Percentiles rank a stretch among this genome's conserved stretches.
phyloP scores from a whole-genome alignment of 2,329 filamentous ascomycete genomes.

The Fusarium cicatricum region DNA sequence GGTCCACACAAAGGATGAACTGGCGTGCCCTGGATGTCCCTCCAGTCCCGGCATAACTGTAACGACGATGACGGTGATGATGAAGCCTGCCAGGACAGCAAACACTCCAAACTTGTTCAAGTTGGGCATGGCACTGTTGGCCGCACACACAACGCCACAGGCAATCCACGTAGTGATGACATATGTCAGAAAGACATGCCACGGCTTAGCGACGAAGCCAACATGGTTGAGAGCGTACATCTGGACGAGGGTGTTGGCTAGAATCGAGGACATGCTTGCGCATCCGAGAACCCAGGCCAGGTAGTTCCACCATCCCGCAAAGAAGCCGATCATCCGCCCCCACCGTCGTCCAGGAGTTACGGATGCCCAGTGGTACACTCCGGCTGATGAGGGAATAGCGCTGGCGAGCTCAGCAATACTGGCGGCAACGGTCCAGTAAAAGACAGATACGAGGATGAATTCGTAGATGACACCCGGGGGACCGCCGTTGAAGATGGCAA shows the following conservation, averaged over 20 bases:
- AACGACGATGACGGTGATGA: conserved; percentile 64
- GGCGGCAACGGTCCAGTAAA: conserved; percentile 66
- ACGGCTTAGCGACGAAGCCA: conserved; percentile 47
- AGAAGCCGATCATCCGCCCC: conserved; percentile 59
- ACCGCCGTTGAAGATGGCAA: conserved; percentile 68
- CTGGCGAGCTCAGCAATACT: conserved; percentile 68
- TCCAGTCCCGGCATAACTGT: conserved; percentile 57
- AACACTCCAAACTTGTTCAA: conserved; percentile 64
- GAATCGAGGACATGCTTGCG: conserved; percentile 52
- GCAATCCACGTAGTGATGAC: conserved; percentile 51
- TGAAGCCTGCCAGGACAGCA: conserved; percentile 58
- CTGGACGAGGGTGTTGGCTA: conserved; percentile 52
- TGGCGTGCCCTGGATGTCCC: conserved; percentile 43
- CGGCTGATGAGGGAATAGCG: conserved; percentile 67
- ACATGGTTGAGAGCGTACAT: conserved; percentile 55
- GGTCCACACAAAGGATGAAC: conserved; percentile 50
- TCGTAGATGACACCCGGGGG: conserved; percentile 70
- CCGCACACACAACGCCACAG: conserved; percentile 57
- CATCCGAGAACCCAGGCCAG: conserved; percentile 52
- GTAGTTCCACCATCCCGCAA: conserved; percentile 57
- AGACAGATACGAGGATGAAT: conserved; percentile 58
- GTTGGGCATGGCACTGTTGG: conserved; percentile 60
- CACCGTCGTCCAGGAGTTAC: conserved; percentile 61
- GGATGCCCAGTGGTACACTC: conserved; percentile 69
- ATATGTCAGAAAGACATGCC: conserved; percentile 56